phyloP scores from a whole-genome alignment of 2,329 filamentous ascomycete species.

The Aspergillus intermedius region DNA sequence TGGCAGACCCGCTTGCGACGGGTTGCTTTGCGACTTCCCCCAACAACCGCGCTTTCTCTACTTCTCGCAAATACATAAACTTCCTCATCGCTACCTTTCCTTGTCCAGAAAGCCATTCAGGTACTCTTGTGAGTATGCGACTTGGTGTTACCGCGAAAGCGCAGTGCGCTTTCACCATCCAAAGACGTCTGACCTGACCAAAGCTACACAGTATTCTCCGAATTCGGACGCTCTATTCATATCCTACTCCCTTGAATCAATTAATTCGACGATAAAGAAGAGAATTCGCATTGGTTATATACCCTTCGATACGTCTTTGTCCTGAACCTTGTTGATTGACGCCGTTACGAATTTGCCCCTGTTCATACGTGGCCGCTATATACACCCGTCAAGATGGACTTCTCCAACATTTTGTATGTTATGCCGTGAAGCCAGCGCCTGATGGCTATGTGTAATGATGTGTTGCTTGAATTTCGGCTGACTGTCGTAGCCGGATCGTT shows the following conservation, averaged over 20 bases:
- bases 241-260: background rate
- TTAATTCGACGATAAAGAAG: background rate
- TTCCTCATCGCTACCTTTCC: background rate
- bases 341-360: background rate
- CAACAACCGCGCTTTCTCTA: slow-evolving; percentile 10
- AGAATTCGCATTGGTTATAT: too few relatives aligned
- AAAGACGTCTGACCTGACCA: background rate
- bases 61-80: background rate
- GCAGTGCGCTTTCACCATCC: too few relatives aligned
- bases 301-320: too few relatives aligned
- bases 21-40: slow-evolving; percentile 5
- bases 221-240: background rate
- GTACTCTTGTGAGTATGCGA: background rate
- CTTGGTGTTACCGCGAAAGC: too few relatives aligned
- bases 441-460: background rate
- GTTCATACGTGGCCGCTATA: background rate
- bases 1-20: slow-evolving; percentile 30
- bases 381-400: slow-evolving; percentile 62
- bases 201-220: background rate
- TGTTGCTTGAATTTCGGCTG: slow-evolving; percentile 9
- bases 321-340: background rate
- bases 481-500: slow-evolving; percentile 68
- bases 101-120: background rate
- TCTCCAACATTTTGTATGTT: slow-evolving; percentile 84
- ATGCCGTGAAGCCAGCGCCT: slow-evolving; percentile 1